These are phyloP conservation scores for Solanum rostratum DNA, from an alignment of 257 asterid species.

Conservation along the genomic window DNA sequence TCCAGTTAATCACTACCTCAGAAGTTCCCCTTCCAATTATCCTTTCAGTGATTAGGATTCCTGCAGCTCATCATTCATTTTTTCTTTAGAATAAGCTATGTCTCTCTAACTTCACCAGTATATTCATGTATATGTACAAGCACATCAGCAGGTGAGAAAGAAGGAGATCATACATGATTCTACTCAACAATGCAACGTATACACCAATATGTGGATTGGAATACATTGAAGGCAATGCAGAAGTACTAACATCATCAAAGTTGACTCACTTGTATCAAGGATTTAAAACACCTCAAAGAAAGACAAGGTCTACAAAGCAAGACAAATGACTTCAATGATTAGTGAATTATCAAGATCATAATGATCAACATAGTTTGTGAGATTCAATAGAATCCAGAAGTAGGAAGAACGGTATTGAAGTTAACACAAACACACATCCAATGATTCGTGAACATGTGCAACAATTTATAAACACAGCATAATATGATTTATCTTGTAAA, in stretches of 20 bases:
- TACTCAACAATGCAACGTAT: neutral
- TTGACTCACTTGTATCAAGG: neutral
- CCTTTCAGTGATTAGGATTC: neutral
- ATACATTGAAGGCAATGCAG: neutral
- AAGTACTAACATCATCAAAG: neutral
- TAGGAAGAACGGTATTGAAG: neutral
- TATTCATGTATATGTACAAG: neutral
- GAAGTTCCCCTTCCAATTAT: neutral
- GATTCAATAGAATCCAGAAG: neutral
- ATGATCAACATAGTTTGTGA: neutral
- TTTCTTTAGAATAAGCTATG: neutral
- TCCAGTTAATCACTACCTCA: neutral
- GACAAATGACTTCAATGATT: neutral
- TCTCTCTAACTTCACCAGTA: neutral
- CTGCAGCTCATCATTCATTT: neutral
- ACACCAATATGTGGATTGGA: neutral
- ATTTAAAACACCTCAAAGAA: neutral
- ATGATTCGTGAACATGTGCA: neutral
- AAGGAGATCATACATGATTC: neutral
- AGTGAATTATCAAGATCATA: neutral
- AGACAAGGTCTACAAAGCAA: neutral
- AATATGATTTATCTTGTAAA: neutral
- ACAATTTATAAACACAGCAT: neutral
- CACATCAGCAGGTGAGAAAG: neutral
- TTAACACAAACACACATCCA: neutral